Base-by-base conservation (phyloP, 306 rosid genomes). In the Vigna nakashimae region DNA sequence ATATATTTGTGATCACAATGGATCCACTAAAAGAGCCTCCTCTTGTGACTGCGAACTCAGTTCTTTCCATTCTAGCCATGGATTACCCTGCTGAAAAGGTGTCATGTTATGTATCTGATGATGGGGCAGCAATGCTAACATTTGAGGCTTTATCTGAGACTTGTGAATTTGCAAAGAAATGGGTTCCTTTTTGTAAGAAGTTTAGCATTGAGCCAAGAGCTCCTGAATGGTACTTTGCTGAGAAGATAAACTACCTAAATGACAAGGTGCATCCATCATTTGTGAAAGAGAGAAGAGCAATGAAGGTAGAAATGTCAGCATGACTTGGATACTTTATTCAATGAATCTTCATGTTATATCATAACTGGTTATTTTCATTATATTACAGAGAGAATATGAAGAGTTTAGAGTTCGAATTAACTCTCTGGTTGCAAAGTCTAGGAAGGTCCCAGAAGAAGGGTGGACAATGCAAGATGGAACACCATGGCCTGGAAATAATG, bases 381-480 rank as follows among this genome's bases (percentile, higher is more conserved):
- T 70, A 9, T 1, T 78, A 60, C 66, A 91, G 96, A 87, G 96
- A 77, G 96, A 89, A 77, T 91, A 91, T 16, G 96, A 87, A 82
- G 93, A 91, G 80, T 91, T 91, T 73, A 87, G 84, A 73, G 86
- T 91, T 73, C 78, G 82, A 55, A 89, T 89, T 16, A 91, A 91
- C 82, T 79, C 78, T 68, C 77, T 91, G 64, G 96, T 91, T 74
- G 91, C 90, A 28, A 91, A 87, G 71, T 90, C 96, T 74, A 64
- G 71, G 30, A 91, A 86, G 78, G 90, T 84, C 16, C 96, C 93
- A 5, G 91, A 91, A 62, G 93, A 89, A 65, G 96, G 91, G 50
- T 89, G 93, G 93, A 91, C 90, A 52, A 89, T 91, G 93, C 93
- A 86, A 43, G 96, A 91, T 84, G 96, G 93, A 82, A 87, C 91